Evolutionary conservation across 768 basidiomycete genomes (phyloP), one percentile per base, ranked within the genome.

Genomic region (Ramaria rubella): DNA sequence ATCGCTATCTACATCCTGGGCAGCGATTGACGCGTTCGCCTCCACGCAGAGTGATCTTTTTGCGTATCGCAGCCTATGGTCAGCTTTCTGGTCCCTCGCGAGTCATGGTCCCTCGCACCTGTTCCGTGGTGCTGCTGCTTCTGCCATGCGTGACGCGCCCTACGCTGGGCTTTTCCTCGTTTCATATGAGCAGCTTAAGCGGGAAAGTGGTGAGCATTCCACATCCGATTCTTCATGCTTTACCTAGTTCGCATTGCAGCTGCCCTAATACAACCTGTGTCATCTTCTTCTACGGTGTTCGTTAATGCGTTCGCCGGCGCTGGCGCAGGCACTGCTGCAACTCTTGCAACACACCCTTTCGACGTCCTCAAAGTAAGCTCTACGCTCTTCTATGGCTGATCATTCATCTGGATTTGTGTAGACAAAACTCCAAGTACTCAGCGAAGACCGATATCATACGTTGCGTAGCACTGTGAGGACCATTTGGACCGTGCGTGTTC

Each of bases 341-440:
- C 93, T 0, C 70, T 93, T 53, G 77, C 77, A 1, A 97, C 94
- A 1, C 91, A 94, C 63, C 94, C 94, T 2, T 95, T 95, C 62
- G 94, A 97, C 67, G 91, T 94, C 42, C 79, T 96, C 61, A 97
- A 97, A 78, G 92, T 90, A 60, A 23, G 65, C 30, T 21, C 26
- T 29, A 21, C 52, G 14, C n/a, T 30, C 51, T 24, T 14, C 33
- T 45, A 30, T 19, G 62, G 60, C 50, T 58, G 17, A 46, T n/a
- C 38, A 23, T 34, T 9, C 54, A 33, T 30, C 30, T 6, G 49
- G 21, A 15, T 14, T 27, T 29, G 44, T 49, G 27, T 61, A 92
- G 90, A 97, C 94, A 0, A 88, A 91, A 65, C 85, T 97, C 67
- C 94, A 97, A 74, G 88, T 97, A 3, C 84, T 89, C n/a, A 78